phyloP scores from a whole-genome alignment of 805 yeast genomes.

The Kluyveromyces lactis region DNA sequence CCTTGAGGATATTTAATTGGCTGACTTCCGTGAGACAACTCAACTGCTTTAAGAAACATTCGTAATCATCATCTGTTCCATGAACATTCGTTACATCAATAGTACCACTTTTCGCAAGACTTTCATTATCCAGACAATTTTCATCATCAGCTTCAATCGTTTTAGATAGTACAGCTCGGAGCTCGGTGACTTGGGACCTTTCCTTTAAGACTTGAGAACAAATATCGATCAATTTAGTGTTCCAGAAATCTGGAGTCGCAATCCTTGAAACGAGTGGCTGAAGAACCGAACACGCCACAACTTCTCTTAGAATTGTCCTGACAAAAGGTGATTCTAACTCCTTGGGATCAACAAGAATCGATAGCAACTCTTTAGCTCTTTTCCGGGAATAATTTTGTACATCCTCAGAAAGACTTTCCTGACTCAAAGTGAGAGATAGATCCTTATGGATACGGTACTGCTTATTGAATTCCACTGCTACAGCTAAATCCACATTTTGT shows the following conservation, averaged over 20 bases:
- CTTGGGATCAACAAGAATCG: constrained; percentile 39
- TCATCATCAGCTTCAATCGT: constrained; percentile 36
- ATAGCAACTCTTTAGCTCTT: constrained; percentile 34
- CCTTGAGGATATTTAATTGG: constrained; percentile 14
- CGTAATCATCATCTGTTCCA: constrained; percentile 21
- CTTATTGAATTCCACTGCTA: constrained; percentile 34
- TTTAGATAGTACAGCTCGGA: constrained; percentile 60
- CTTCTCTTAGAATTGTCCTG: constrained; percentile 47
- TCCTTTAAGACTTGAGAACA: constrained; percentile 64
- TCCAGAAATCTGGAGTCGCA: constrained; percentile 71
- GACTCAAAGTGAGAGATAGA: constrained; percentile 32
- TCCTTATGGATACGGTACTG: constrained; percentile 49
- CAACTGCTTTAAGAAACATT: constrained; percentile 18
- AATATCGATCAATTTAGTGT: constrained; percentile 48
- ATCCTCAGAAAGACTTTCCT: constrained; percentile 29
- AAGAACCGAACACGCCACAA: constrained; percentile 51
- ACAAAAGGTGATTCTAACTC: constrained; percentile 41
- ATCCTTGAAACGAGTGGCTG: constrained; percentile 43
- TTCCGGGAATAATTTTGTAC: constrained; percentile 44
- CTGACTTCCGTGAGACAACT: constrained; percentile 12
- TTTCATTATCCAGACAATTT: constrained; percentile 6
- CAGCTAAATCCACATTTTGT: constrained; percentile 32
- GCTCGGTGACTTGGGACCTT: constrained; percentile 61
- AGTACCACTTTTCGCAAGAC: background rate
- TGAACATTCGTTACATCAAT: constrained; percentile 5